Evolutionary conservation across 2,329 filamentous ascomycete genomes (phyloP).

Genomic region (Purpureocillium takamizusanense): DNA sequence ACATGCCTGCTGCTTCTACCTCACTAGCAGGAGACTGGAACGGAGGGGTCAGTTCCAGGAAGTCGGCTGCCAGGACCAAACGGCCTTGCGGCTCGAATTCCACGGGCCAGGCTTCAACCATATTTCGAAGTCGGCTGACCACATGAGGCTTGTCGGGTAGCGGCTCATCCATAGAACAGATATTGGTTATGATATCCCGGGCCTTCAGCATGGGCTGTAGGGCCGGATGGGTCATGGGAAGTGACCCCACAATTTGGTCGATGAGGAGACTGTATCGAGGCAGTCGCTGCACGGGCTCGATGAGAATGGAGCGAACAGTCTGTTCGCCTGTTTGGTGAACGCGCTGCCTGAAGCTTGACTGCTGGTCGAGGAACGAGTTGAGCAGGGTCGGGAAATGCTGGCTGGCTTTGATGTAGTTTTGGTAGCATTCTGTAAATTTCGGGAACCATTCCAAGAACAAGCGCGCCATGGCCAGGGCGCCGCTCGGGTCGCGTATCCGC

Average conservation of each 20-base stretch:
- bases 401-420: constrained; percentile 86
- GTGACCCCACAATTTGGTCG: constrained; percentile 81
- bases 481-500: constrained; percentile 61
- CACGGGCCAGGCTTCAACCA: constrained; percentile 69
- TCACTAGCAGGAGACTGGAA: constrained; percentile 40
- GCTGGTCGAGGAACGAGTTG: constrained; percentile 67
- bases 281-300: constrained; percentile 90
- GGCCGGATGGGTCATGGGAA: constrained; percentile 80
- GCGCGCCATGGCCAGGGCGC: constrained; percentile 68
- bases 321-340: constrained; percentile 84
- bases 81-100: constrained; percentile 67
- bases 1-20: constrained; percentile 53
- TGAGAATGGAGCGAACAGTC: constrained; percentile 78
- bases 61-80: constrained; percentile 73
- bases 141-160: constrained; percentile 63
- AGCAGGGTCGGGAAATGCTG: constrained; percentile 78
- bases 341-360: constrained; percentile 73
- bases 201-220: constrained; percentile 77
- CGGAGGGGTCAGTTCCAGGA: constrained; percentile 66
- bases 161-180: constrained; percentile 81
- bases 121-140: constrained; percentile 62
- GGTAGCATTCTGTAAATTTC: constrained; percentile 82
- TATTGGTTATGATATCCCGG: constrained; percentile 88
- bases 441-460: constrained; percentile 88
- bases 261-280: constrained; percentile 94